phyloP scores from a whole-genome alignment of 129 eudicot genomes.

The Flaveria robusta region DNA sequence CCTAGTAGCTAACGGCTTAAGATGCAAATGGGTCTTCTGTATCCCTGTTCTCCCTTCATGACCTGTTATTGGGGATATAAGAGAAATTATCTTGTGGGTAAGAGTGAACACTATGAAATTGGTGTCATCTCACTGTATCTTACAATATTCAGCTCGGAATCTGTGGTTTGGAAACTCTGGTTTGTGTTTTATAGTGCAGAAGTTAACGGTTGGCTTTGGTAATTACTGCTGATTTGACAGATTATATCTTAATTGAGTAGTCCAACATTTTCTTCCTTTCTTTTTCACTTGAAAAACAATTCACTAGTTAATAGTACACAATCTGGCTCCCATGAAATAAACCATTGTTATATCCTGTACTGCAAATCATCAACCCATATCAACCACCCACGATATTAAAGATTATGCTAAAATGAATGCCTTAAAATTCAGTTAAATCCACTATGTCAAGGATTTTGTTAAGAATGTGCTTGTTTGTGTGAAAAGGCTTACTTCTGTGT shows the following conservation, averaged over 20 bases:
- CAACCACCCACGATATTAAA: neutral
- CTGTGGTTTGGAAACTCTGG: conserved; percentile 1
- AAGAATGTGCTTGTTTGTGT: neutral
- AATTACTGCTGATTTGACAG: neutral
- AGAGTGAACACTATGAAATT: too few species aligned
- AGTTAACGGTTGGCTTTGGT: neutral
- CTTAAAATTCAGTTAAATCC: neutral
- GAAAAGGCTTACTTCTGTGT: conserved; percentile 1
- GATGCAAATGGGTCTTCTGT: too few species aligned
- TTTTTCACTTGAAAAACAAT: neutral
- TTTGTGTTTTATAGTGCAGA: neutral
- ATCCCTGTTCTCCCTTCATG: neutral
- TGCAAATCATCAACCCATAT: neutral
- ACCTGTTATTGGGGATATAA: neutral
- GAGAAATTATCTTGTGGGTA: too few species aligned
- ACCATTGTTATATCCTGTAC: neutral
- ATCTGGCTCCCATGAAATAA: neutral
- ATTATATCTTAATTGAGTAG: neutral
- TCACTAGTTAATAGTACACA: neutral
- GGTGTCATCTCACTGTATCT: neutral
- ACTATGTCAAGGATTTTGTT: neutral
- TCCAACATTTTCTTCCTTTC: neutral
- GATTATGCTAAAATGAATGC: neutral
- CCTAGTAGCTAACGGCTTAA: neutral
- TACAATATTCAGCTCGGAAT: neutral